A percentile compares a stretch with the other conserved stretches of the same genome.
phyloP scores from a whole-genome alignment of 2,329 filamentous ascomycete genomes.

The Biscogniauxia sp. region DNA sequence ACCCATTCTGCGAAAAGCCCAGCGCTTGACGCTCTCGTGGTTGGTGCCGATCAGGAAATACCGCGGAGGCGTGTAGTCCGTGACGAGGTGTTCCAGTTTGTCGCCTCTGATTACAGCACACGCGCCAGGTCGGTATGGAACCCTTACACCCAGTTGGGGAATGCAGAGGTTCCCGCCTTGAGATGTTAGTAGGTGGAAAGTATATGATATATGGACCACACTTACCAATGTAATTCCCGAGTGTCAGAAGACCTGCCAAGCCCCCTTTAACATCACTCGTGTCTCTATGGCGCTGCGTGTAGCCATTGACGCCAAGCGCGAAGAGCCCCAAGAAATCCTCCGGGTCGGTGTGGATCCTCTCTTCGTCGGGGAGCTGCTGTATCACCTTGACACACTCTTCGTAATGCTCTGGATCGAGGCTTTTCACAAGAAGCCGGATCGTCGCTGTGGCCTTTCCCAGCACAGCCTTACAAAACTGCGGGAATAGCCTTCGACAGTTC shows the following conservation, averaged over 20 bases:
- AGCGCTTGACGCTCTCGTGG: slow-evolving; percentile 11
- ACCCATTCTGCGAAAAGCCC: slow-evolving; percentile 3
- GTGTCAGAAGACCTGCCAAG: not conserved
- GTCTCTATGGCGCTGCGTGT: slow-evolving; percentile 2
- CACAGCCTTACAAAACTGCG: not conserved
- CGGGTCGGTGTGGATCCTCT: not conserved
- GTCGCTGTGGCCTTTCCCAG: not conserved
- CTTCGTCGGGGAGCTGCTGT: not conserved
- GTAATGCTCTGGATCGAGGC: not conserved
- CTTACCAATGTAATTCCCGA: not conserved
- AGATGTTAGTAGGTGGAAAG: not conserved
- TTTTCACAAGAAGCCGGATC: not conserved
- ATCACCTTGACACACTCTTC: not conserved
- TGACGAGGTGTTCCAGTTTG: slow-evolving; percentile 15
- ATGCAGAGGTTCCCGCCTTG: slow-evolving; percentile 14
- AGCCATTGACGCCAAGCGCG: not conserved
- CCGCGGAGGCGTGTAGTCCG: slow-evolving; percentile 11
- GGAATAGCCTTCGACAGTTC: not conserved
- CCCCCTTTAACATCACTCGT: not conserved
- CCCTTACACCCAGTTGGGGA: slow-evolving; percentile 15
- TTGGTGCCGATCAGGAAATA: slow-evolving; percentile 21
- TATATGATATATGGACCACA: not conserved
- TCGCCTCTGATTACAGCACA: slow-evolving; percentile 15
- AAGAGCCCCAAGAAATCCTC: not conserved
- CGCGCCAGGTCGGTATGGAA: slow-evolving; percentile 15